Conservation (phyloP, 352 stramenopile species). For the Phytophthora colocasiae region DNA sequence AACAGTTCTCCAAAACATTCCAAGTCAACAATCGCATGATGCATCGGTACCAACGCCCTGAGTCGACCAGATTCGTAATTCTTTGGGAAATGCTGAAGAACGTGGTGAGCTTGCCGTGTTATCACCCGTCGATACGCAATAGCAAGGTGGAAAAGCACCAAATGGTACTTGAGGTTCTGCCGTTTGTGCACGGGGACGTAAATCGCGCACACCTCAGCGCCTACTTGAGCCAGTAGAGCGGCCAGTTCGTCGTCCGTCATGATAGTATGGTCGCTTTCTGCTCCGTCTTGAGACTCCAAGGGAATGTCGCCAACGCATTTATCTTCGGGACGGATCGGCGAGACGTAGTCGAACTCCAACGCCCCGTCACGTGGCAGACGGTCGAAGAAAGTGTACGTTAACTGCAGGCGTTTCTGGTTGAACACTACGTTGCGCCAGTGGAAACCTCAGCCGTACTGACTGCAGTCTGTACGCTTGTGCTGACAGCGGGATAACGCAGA, state of each 20-base stretch:
- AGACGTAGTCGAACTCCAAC: constrained; percentile 81
- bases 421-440: constrained; percentile 75
- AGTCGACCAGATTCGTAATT: constrained; percentile 66
- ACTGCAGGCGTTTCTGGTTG: constrained; percentile 58
- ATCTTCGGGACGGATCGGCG: constrained; percentile 63
- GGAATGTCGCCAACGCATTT: constrained; percentile 26
- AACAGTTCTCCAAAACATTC: constrained; percentile 68
- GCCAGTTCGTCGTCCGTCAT: constrained; percentile 54
- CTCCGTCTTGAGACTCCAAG: constrained; percentile 13
- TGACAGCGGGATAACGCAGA: constrained; percentile 33
- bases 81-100: constrained; percentile 79
- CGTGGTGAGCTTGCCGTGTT: constrained; percentile 53
- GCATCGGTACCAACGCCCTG: constrained; percentile 58
- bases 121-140: constrained; percentile 57
- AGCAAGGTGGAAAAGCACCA: constrained; percentile 70
- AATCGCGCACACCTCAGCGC: constrained; percentile 68
- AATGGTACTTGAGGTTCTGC: constrained; percentile 76
- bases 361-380: constrained; percentile 52
- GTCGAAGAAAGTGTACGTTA: constrained; percentile 72
- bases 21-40: constrained; percentile 71
- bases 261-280: constrained; percentile 24
- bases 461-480: constrained; percentile 61
- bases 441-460: constrained; percentile 61
- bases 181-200: constrained; percentile 80
- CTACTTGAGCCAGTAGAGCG: constrained; percentile 49